Evolutionary conservation across 2,329 filamentous ascomycete genomes (phyloP), one percentile per base, ranked within the genome.

Genomic region (Pyricularia grisea): DNA sequence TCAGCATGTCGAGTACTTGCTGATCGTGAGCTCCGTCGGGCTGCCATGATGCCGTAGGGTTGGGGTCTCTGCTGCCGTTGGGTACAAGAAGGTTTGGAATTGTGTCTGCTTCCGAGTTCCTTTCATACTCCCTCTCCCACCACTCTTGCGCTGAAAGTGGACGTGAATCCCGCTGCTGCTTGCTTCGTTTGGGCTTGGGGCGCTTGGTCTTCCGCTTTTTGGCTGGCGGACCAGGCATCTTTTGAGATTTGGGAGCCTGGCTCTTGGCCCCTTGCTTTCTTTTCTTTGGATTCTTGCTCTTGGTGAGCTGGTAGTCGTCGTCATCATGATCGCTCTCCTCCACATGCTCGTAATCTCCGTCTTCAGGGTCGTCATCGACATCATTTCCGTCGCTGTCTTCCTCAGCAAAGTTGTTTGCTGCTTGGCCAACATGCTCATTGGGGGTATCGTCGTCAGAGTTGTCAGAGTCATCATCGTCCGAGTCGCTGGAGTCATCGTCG

Each of bases 1-100:
- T 36, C 20, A 69, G 50, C 9, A 69, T 66, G 12, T 69, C 42
- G n/a, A 67, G n/a, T 9, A 69, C 20, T 31, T 67, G 64, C 23
- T 69, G 20, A 3, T 31, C 65, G 4, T 63, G 11, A 36, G 64
- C 9, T 28, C 50, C 50, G 50, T 28, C 28, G 33, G 66, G 25
- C 27, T 7, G 17, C 27, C 65, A 28, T 14, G 20, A 60, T 20
- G 9, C 33, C 6, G 7, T 27, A n/a, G 28, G 17, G 0, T 20
- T 20, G 42, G 42, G 42, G 6, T n/a, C 20, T 17, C 17, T n/a
- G 42, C 17, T 50, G 30, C 25, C 60, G 23, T 27, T 23, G 9
- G 27, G 60, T n/a, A n/a, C 20, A 28, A 64, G 55, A 63, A 50
- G 31, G n/a, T 60, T 61, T 6, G 33, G 23, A 27, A 28, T 23